These are phyloP conservation scores for Drechslerella stenobrocha DNA, from an alignment of 2,329 filamentous ascomycete species.

Conservation along the genomic window DNA sequence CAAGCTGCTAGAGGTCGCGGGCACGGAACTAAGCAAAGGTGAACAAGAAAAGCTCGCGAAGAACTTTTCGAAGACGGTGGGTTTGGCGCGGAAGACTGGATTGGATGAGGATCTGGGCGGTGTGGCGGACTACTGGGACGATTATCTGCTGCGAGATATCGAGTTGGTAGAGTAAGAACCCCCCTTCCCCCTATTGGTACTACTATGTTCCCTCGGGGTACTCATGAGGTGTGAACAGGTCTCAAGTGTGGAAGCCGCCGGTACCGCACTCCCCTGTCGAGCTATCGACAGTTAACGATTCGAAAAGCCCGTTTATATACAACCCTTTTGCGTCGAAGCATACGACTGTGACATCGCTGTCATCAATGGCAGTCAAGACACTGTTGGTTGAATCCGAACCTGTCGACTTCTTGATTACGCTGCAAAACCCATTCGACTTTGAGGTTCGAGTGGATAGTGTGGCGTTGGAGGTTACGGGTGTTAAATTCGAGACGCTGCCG, in stretches of 20 bases:
- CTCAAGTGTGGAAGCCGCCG: conserved; percentile 59
- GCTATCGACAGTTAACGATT: conserved; percentile 56
- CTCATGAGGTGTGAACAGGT: conserved; percentile 19
- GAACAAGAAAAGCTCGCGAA: conserved; percentile 83
- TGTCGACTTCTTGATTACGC: conserved; percentile 74
- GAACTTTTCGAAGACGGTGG: conserved; percentile 82
- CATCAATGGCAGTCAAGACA: conserved; percentile 63
- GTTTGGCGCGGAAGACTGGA: conserved; percentile 74
- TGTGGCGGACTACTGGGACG: conserved; percentile 91
- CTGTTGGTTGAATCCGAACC: conserved; percentile 74
- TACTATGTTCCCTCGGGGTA: not conserved
- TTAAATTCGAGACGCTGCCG: conserved; percentile 68
- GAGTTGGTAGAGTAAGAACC: conserved; percentile 62
- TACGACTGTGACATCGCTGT: conserved; percentile 62
- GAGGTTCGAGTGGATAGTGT: conserved; percentile 87
- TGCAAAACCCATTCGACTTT: conserved; percentile 94
- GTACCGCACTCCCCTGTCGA: conserved; percentile 66
- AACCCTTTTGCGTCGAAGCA: conserved; percentile 79
- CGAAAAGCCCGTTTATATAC: conserved; percentile 84
- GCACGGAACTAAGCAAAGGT: conserved; percentile 73
- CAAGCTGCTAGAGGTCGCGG: conserved; percentile 78
- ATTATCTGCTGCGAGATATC: conserved; percentile 81
- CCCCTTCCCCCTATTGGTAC: not conserved
- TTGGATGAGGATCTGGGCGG: conserved; percentile 62
- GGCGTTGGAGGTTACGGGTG: conserved; percentile 71